Evolutionary conservation across 2,329 filamentous ascomycete species (phyloP), one percentile per base, ranked within the genome.

Genomic region (Fusarium sp.): DNA sequence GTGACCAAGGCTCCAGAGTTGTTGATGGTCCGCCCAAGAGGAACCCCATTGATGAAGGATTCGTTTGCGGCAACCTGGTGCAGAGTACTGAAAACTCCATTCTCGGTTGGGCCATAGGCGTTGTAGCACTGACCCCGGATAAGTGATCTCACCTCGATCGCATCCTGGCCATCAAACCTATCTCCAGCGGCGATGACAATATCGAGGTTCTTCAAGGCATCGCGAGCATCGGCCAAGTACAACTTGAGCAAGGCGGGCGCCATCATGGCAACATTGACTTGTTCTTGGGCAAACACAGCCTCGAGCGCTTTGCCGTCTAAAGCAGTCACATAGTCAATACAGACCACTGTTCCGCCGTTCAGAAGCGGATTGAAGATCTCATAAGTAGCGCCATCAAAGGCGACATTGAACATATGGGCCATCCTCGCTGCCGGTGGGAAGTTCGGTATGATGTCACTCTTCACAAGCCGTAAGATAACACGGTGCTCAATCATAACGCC

Each of bases 401-500:
- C 68, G 1, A 71, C 27, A 34, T 68, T 76, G 4, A 58, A 50
- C n/a, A 74, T 50, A 6, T 74, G 69, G 7, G 70, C 70, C 13
- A 62, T 41, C 1, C 40, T 31, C 1, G 60, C 30, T 3, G 27
- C 13, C 0, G 47, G 0, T 5, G 60, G 61, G 7, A 57, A 47
- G 11, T 40, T 34, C 4, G 51, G n/a, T 1, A 71, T 30, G n/a
- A 61, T 59, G 16, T 52, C 50, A 11, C 63, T 56, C 31, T 39
- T 63, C n/a, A 64, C 53, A 9, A 64, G 62, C 7, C 71, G 53
- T 1, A 73, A n/a, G 15, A 73, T 59, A 2, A 41, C 47, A 2
- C 71, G 70, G 13, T 73, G 71, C 47, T 73, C 68, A 27, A 73
- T 51, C 66, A 86, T 81, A 16, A 86, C 84, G 34, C 85, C 85